These are phyloP conservation scores for Heterobasidion occidentale DNA, from an alignment of 1,284 basidiomycete genomes.

Conservation along the genomic window DNA sequence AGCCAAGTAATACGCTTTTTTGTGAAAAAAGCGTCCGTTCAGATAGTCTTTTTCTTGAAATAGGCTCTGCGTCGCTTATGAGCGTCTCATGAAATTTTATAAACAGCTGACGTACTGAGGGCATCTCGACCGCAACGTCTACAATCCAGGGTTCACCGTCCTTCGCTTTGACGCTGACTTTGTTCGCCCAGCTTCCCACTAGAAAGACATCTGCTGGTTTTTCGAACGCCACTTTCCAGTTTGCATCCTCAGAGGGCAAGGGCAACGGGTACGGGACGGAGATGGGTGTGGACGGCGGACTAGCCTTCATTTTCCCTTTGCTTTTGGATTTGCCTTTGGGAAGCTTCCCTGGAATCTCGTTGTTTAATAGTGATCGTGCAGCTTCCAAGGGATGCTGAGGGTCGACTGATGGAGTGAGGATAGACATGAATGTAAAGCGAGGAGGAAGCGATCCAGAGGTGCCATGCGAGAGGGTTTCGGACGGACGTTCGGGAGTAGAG, in stretches of 20 bases:
- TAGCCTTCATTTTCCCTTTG: constrained; percentile 11
- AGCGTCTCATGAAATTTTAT: constrained; percentile 2
- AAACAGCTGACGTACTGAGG: constrained; percentile 40
- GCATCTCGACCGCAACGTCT: constrained; percentile 86
- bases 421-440: constrained; percentile 53
- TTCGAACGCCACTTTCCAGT: constrained; percentile 73
- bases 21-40: constrained; percentile 88
- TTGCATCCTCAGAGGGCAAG: constrained; percentile 58
- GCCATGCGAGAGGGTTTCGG: constrained; percentile 52
- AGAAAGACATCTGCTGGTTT: constrained; percentile 59
- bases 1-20: constrained; percentile 87
- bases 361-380: constrained; percentile 38
- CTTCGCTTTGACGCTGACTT: constrained; percentile 56
- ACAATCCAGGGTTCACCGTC: constrained; percentile 63
- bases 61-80: constrained; percentile 36
- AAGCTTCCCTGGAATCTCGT: constrained; percentile 11
- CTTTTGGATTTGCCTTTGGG: constrained; percentile 5
- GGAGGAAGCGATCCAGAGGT: constrained; percentile 57
- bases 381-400: constrained; percentile 64
- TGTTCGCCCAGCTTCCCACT: constrained; percentile 73
- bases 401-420: constrained; percentile 44
- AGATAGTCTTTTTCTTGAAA: constrained; percentile 96
- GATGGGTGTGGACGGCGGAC: constrained; percentile 7
- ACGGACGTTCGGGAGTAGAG: constrained; percentile 70
- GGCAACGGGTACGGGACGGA: constrained; percentile 61